phyloP scores from a whole-genome alignment of 371 early-diverging fungal species.

The Syncephalastrum racemosum region DNA sequence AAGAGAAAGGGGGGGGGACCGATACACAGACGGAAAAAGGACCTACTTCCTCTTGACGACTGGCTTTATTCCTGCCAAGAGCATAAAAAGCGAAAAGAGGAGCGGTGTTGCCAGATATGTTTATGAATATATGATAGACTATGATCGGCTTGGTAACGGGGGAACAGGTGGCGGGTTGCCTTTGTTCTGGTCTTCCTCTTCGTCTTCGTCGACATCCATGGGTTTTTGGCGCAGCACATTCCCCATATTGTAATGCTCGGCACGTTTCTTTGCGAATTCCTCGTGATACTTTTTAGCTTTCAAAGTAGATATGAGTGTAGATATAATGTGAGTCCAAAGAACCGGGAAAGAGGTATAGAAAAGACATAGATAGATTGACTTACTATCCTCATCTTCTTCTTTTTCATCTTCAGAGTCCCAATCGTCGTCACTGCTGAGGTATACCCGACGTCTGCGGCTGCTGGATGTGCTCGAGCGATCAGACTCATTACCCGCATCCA shows the following conservation, averaged over 20 bases:
- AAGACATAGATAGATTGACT: no score
- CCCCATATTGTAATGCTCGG: conserved; percentile 86
- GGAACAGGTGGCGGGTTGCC: conserved; percentile 21
- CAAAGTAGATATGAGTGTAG: neutral
- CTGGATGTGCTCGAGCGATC: conserved; percentile 42
- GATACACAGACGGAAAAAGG: no score
- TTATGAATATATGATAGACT: conserved; percentile 3
- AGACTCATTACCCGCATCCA: conserved; percentile 45
- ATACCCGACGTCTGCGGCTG: conserved; percentile 31
- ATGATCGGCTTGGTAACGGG: conserved; percentile 10
- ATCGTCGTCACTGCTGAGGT: conserved; percentile 46
- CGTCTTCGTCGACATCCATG: conserved; percentile 43
- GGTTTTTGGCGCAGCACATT: conserved; percentile 55
- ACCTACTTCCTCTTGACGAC: no score
- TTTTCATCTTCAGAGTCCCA: conserved; percentile 50
- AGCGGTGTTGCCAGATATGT: neutral
- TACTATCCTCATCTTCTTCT: conserved; percentile 18
- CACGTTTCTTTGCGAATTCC: conserved; percentile 71
- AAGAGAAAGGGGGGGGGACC: no score
- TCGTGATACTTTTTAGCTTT: conserved; percentile 52
- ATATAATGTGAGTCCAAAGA: no score
- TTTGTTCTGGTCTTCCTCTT: conserved; percentile 22
- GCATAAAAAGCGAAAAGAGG: neutral
- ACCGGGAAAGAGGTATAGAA: no score
- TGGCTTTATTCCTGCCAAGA: no score